Evolutionary conservation across 164 flowering plant species (phyloP), one percentile per base, ranked within the genome.

Genomic region (Macadamia tetraphylla): DNA sequence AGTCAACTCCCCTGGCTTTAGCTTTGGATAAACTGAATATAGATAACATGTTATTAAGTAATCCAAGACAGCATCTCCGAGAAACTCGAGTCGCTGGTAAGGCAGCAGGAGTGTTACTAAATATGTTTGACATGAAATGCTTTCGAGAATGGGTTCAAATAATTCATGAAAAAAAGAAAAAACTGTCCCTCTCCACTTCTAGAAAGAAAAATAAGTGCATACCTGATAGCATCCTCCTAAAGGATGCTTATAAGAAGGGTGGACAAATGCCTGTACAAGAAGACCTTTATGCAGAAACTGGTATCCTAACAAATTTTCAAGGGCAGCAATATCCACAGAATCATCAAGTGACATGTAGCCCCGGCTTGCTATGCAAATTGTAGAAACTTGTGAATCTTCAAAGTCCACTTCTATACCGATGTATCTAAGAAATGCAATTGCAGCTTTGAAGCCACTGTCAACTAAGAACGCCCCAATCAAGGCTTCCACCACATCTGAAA

Each of bases 171-270:
- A 23, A 23, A 14, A 42, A 29, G 14, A 32, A 70, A 31, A 64
- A 17, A 31, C 17, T 14, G 18, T 18, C 11, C 7, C 35, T 15
- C 10, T 18, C 29, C 23, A 51, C 29, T 32, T 52, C 42, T 6
- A 42, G 53, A 29, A n/a, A 31, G 48, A 30, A 70, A 32, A 63
- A 18, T 7, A 61, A 60, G 35, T 65, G 60, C 62, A 49, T 73
- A 94, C 99, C 96, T 94, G 99, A 77, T 92, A 95, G 77, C 98
- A 90, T 60, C 97, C 97, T 72, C 98, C 98, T 31, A 82, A 82
- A 75, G 81, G 88, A 69, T 76, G 78, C 73, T 80, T 84, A 77
- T 77, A 87, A 40, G 99, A 95, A 68, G 99, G 97, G 78, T 95
- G 99, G 18, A 91, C 67, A 78, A 92, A 82, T 53, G 99, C 98